Evolutionary conservation across 306 rosid species (phyloP).

Genomic region (Castanea crenata): DNA sequence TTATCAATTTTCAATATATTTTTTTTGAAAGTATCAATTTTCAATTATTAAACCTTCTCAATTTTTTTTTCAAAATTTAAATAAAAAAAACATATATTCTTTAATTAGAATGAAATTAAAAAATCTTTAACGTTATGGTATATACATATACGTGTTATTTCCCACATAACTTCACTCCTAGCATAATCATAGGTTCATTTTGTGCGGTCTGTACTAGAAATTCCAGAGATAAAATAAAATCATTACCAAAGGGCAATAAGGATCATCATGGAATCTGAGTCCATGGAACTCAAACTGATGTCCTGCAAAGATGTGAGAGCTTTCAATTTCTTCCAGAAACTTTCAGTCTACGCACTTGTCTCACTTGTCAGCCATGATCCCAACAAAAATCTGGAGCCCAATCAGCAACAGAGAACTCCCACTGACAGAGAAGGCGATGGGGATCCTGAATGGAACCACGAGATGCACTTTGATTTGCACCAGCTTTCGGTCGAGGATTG

Average conservation of each 20-base stretch:
- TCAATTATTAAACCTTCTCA: too few species aligned
- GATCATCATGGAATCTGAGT: constrained; percentile 22
- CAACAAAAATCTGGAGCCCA: constrained; percentile 6
- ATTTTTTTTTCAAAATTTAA: too few species aligned
- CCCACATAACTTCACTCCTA: neutral
- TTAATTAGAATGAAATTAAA: too few species aligned
- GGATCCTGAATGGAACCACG: constrained; percentile 49
- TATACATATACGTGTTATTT: neutral
- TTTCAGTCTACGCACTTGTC: constrained; percentile 39
- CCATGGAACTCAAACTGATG: constrained; percentile 44
- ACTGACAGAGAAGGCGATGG: constrained; percentile 16
- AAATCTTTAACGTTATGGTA: too few species aligned
- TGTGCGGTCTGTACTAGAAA: neutral
- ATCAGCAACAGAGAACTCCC: constrained; percentile 33
- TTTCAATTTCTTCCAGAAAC: constrained; percentile 73
- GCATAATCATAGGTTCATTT: neutral
- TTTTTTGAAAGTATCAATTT: too few species aligned
- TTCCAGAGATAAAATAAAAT: too few species aligned
- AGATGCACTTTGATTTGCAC: constrained; percentile 22
- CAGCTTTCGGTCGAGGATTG: constrained; percentile 18
- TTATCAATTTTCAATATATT: too few species aligned
- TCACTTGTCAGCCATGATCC: constrained; percentile 36
- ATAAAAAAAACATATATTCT: too few species aligned
- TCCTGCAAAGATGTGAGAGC: constrained; percentile 38
- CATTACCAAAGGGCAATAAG: too few species aligned